Base-by-base conservation (phyloP, 129 eudicot genomes). In the Deinandra increscens region DNA sequence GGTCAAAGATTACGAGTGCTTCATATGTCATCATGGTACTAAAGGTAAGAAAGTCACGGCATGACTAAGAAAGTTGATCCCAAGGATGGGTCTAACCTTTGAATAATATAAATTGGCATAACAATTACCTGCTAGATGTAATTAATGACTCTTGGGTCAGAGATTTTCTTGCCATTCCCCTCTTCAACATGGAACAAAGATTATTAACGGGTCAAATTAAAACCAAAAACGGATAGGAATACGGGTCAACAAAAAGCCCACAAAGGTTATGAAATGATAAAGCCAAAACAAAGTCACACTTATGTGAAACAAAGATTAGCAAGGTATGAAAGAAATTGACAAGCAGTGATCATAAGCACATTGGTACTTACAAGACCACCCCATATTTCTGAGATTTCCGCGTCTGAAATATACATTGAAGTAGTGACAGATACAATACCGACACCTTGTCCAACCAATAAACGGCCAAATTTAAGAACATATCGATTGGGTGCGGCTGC, bases 381-480 rank as follows among this genome's bases (percentile, higher is more conserved):
- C 41, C 91, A 66, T 60, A 88, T 88, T 60, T 78, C 82, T 4
- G 84, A 81, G 41, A 91, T 91, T 0, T 91, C 82, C 26, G 88
- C 82, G 80, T 88, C 96, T 10, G 96, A 84, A 5, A 88, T 88
- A 74, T 88, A 88, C 33, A 88, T 80, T 49, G 96, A 88, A 6
- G 91, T 75, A 15, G 91, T 85, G 80, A 88, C 87, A 59, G 96
- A 88, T 2, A 91, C 96, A 75, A 88, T 83, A 26, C 91, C 96
- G 11, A 88, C 96, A 66, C 96, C 96, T 19, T 83, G 23, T 15
- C 91, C 91, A 8, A 88, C 91, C 38, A 88, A 74, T 6, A 88
- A 50, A 29, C 96, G 76, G 42, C 96, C 91, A 12, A 85, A 13
- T 42, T 85, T 81, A 62, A 85, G 82, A 51, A 88, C 62, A 80